Conservation (phyloP, 1,139 yeast genomes). For the Tardiomyces depauwii region DNA sequence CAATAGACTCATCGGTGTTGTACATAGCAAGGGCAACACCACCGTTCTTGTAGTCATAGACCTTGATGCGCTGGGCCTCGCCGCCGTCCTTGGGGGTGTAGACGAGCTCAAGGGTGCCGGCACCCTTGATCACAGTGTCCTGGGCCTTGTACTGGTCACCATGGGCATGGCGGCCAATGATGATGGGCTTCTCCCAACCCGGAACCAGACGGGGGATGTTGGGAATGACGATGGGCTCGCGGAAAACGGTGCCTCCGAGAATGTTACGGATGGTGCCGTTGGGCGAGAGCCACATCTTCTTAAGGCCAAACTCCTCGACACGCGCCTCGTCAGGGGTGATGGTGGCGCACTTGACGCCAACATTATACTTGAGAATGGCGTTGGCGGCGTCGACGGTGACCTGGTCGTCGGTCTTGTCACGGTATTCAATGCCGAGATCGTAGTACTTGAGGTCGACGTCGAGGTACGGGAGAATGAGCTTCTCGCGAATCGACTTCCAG, state of each 20-base stretch:
- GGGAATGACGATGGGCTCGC: slow-evolving; percentile 91
- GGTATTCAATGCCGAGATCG: slow-evolving; percentile 74
- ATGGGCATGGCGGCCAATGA: slow-evolving; percentile 94
- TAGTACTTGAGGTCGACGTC: slow-evolving; percentile 85
- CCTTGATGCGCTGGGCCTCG: slow-evolving; percentile 43
- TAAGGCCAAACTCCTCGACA: slow-evolving; percentile 77
- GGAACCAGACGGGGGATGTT: slow-evolving; percentile 84
- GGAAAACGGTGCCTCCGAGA: slow-evolving; percentile 90
- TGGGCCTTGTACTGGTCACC: slow-evolving; percentile 97
- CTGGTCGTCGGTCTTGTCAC: slow-evolving; percentile 81
- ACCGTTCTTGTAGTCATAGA: slow-evolving; percentile 59
- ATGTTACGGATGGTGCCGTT: slow-evolving; percentile 94
- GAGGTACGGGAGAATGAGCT: slow-evolving; percentile 73
- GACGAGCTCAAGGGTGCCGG: slow-evolving; percentile 70
- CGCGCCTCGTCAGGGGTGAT: slow-evolving; percentile 98
- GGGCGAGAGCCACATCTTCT: slow-evolving; percentile 96
- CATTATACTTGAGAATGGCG: slow-evolving; percentile 81
- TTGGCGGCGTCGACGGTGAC: slow-evolving; percentile 85
- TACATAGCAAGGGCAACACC: slow-evolving; percentile 94
- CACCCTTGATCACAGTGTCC: slow-evolving; percentile 64
- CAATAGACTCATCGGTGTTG: slow-evolving; percentile 84
- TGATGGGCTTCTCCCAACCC: slow-evolving; percentile 89
- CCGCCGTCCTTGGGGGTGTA: slow-evolving; percentile 66
- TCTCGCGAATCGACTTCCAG: slow-evolving; percentile 68
- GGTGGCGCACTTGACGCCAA: slow-evolving; percentile 94